Evolutionary conservation across 2,329 filamentous ascomycete genomes (phyloP).

Genomic region (Ophiostoma sp.): DNA sequence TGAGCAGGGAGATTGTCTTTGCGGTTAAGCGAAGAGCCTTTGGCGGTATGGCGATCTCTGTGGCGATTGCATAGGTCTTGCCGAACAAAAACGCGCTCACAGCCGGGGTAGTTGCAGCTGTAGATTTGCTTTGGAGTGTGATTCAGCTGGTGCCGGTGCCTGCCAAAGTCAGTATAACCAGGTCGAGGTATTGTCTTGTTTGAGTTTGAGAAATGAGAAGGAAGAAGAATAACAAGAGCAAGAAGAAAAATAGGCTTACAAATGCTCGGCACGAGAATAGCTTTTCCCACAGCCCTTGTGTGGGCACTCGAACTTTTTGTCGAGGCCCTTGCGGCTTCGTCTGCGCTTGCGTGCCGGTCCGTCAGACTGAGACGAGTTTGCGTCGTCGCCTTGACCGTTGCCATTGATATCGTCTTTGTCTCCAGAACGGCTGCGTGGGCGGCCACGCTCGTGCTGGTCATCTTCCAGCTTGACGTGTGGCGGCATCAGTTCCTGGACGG

Average conservation of each 20-base stretch:
- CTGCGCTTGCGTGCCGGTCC: slow-evolving; percentile 56
- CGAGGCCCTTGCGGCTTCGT: slow-evolving; percentile 69
- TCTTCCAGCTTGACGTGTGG: slow-evolving; percentile 42
- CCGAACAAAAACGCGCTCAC: slow-evolving; percentile 83
- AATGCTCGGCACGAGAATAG: slow-evolving; percentile 91
- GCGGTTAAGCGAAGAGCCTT: slow-evolving; percentile 69
- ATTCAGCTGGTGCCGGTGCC: slow-evolving; percentile 88
- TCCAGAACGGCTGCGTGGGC: slow-evolving; percentile 39
- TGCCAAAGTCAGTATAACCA: slow-evolving; percentile 30
- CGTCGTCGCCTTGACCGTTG: slow-evolving; percentile 39
- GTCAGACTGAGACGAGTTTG: slow-evolving; percentile 50
- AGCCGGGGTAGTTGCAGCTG: slow-evolving; percentile 86
- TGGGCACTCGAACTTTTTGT: slow-evolving; percentile 79
- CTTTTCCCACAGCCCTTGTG: slow-evolving; percentile 88
- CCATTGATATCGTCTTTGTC: slow-evolving; percentile 36
- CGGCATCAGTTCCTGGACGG: slow-evolving; percentile 39
- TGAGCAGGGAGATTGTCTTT: slow-evolving; percentile 62
- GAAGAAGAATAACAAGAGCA: not conserved
- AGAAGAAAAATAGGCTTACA: slow-evolving; percentile 50
- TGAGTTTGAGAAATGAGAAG: not conserved
- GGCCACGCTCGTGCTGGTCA: slow-evolving; percentile 35
- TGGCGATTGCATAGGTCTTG: slow-evolving; percentile 87
- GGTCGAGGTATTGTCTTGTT: not conserved
- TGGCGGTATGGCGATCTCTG: slow-evolving; percentile 72
- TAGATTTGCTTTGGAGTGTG: slow-evolving; percentile 95